Evolutionary conservation across 2,329 filamentous ascomycete species (phyloP).

Genomic region (Cladosporium halotolerans): DNA sequence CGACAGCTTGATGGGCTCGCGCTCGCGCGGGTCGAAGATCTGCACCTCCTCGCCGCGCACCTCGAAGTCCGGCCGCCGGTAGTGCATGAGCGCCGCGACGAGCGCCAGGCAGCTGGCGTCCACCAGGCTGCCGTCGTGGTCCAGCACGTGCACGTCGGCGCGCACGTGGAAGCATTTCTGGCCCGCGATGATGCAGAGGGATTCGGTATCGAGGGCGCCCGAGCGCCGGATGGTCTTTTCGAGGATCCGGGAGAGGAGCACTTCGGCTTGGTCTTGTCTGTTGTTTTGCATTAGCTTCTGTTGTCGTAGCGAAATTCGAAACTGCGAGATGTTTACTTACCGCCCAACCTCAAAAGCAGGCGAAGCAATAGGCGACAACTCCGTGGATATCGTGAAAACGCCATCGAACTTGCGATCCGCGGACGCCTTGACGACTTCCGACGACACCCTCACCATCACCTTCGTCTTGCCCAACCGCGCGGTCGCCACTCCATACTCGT

Average conservation of each 20-base stretch:
- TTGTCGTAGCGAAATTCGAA: too few species aligned
- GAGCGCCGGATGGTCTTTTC: constrained; percentile 93
- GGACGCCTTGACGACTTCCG: constrained; percentile 80
- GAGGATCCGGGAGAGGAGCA: constrained; percentile 77
- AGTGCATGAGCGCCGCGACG: constrained; percentile 83
- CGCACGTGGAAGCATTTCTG: constrained; percentile 87
- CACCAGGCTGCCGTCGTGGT: constrained; percentile 83
- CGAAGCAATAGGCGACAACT: constrained; percentile 86
- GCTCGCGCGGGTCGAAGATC: constrained; percentile 75
- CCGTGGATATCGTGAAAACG: constrained; percentile 84
- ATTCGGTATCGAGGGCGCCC: constrained; percentile 89
- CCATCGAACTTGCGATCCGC: constrained; percentile 90
- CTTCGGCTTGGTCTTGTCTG: constrained; percentile 51
- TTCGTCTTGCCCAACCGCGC: constrained; percentile 87
- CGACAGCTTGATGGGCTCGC: constrained; percentile 82
- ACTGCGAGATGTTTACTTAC: too few species aligned
- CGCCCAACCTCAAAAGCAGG: constrained; percentile 81
- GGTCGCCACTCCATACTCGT: constrained; percentile 85
- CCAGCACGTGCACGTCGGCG: constrained; percentile 84
- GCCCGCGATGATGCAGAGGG: constrained; percentile 84
- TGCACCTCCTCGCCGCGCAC: constrained; percentile 80
- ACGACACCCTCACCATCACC: constrained; percentile 76
- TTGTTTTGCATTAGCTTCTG: constrained; percentile 23
- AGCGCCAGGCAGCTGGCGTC: constrained; percentile 82
- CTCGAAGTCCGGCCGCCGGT: constrained; percentile 80